These are phyloP conservation scores for Leccinellum luteum DNA, from an alignment of 768 basidiomycete species.

Conservation along the genomic window DNA sequence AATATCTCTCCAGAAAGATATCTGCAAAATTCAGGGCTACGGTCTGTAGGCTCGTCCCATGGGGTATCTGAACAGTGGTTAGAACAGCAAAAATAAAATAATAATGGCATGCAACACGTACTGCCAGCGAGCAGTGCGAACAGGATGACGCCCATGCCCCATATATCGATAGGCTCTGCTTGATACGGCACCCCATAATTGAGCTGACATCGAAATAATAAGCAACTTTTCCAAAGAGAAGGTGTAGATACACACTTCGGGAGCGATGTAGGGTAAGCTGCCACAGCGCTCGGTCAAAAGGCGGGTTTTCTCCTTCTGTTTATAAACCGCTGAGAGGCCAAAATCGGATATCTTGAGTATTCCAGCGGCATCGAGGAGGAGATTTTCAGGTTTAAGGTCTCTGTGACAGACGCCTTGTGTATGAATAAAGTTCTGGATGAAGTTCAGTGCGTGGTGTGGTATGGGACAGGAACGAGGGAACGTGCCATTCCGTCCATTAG, in stretches of 20 bases:
- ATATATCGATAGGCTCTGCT: constrained; percentile 93
- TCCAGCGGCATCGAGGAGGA: constrained; percentile 81
- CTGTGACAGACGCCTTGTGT: constrained; percentile 90
- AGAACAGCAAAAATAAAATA: background rate
- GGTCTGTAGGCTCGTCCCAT: constrained; percentile 88
- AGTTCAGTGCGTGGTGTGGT: background rate
- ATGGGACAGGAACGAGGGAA: constrained; percentile 1
- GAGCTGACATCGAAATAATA: constrained; percentile 43
- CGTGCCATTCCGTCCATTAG: constrained; percentile 76
- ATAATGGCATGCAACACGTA: constrained; percentile 37
- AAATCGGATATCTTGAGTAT: constrained; percentile 94
- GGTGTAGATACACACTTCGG: constrained; percentile 58
- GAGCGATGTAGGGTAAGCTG: constrained; percentile 91
- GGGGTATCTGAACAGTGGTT: constrained; percentile 70
- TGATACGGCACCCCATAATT: constrained; percentile 66
- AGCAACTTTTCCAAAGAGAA: background rate
- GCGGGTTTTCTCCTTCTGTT: constrained; percentile 77
- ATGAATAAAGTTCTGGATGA: constrained; percentile 75
- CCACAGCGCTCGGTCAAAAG: constrained; percentile 81
- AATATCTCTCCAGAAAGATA: constrained; percentile 77
- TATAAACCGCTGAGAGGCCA: constrained; percentile 88
- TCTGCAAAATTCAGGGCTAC: constrained; percentile 76
- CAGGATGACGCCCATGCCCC: constrained; percentile 94
- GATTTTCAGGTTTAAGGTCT: constrained; percentile 95
- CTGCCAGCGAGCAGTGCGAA: constrained; percentile 91